Evolutionary conservation across 768 basidiomycete genomes (phyloP).

Genomic region (Suillus cothurnatus): DNA sequence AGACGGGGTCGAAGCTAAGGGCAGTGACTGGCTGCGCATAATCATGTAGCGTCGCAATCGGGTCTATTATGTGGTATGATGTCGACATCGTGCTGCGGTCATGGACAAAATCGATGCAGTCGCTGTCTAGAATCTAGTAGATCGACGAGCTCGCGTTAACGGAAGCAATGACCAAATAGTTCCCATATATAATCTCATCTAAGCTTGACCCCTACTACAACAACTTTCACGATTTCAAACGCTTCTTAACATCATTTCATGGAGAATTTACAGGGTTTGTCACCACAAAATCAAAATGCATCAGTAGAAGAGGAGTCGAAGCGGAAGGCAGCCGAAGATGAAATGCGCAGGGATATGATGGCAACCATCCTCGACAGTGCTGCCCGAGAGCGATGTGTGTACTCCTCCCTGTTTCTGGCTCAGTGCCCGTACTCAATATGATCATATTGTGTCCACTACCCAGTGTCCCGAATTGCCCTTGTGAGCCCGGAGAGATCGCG

Average conservation of each 20-base stretch:
- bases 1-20: slow-evolving; percentile 87
- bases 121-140: background rate
- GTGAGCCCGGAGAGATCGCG: slow-evolving; percentile 82
- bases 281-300: slow-evolving; percentile 40
- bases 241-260: slow-evolving; percentile 13
- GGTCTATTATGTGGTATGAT: slow-evolving; percentile 21
- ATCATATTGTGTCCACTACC: background rate
- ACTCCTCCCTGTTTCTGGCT: background rate
- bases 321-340: slow-evolving; percentile 67
- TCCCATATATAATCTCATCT: slow-evolving; percentile 1
- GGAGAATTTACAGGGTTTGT: slow-evolving; percentile 30
- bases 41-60: slow-evolving; percentile 18
- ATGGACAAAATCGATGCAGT: background rate
- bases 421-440: background rate
- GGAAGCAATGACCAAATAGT: slow-evolving; percentile 8
- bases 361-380: slow-evolving; percentile 74
- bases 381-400: slow-evolving; percentile 79
- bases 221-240: background rate
- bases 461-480: slow-evolving; percentile 86
- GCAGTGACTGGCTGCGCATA: slow-evolving; percentile 61
- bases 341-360: slow-evolving; percentile 76
- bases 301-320: slow-evolving; percentile 54
- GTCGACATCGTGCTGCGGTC: slow-evolving; percentile 15
- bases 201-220: background rate
- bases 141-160: background rate